Base-by-base conservation (phyloP, 495 filamentous ascomycete genomes). In the Elaphomyces granulatus region DNA sequence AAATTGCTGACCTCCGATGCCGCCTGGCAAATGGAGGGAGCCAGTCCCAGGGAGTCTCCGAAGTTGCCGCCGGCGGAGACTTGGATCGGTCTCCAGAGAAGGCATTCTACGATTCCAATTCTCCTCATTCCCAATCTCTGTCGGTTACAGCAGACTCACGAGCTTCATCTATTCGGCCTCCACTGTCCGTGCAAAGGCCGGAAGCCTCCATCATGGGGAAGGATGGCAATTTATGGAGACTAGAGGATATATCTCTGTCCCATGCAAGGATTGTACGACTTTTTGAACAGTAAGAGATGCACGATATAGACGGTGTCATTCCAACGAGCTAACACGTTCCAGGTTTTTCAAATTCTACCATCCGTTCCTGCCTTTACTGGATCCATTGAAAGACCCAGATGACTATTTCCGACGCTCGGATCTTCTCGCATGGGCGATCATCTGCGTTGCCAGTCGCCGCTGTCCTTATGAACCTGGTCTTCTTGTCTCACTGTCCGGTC, bases 381-480 rank as follows among this genome's bases (percentile, higher is more conserved):
- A 83, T 48, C 74, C 77, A 4, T 50, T 71, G 23, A 78, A 79
- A 54, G 64, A 74, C 1, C 78, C 86, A 16, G 83, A 90, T 15
- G 68, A 80, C 38, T 92, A 85, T 56, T 75, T 79, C 44, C 73
- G 77, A 43, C 74, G 79, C 46, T 78, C 78, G 44, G 76, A 77
- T 16, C 60, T 94, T 18, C 71, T 93, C 6, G 90, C 87, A 50
- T 95, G 87, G 87, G 71, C 78, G 37, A 83, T 94, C 37, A 71
- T 92, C 36, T 75, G 80, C 31, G 76, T 93, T 43, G 87, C 84
- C 12, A 76, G 83, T 36, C 75, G 87, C 31, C 77, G 83, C 19
- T 87, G 77, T 43, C 65, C 67, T 20, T 61, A 65, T 1, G 82
- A 88, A 35, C 72, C 78, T 0, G 63, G 64, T n/a, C 69, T 88